Conservation (phyloP, 2,329 filamentous ascomycete species). For the Neurospora crassa region DNA sequence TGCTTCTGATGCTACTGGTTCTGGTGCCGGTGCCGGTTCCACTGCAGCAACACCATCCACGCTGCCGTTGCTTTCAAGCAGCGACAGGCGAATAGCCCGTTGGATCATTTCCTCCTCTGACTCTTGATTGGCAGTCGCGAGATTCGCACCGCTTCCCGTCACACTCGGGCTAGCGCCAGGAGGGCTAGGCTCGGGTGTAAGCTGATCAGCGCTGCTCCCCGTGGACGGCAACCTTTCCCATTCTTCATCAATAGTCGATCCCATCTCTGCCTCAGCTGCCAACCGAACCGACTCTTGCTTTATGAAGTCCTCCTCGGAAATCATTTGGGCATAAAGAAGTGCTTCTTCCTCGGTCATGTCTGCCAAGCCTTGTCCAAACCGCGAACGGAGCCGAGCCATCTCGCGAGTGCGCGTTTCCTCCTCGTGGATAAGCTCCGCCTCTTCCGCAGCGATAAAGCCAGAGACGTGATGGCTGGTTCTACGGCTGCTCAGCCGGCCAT, state of each 20-base stretch:
- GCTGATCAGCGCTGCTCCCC: slow-evolving; percentile 33
- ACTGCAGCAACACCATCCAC: slow-evolving; percentile 29
- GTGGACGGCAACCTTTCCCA: slow-evolving; percentile 33
- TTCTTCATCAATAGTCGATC: slow-evolving; percentile 36
- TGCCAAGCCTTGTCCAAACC: slow-evolving; percentile 75
- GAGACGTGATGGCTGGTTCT: slow-evolving; percentile 59
- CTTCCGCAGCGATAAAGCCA: slow-evolving; percentile 80
- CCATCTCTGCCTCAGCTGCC: slow-evolving; percentile 34
- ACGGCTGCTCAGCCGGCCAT: slow-evolving; percentile 40
- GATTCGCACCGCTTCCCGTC: slow-evolving; percentile 17
- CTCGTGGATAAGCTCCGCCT: slow-evolving; percentile 68
- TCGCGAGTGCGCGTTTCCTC: slow-evolving; percentile 58
- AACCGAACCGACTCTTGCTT: slow-evolving; percentile 47
- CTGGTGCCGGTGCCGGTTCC: neutral
- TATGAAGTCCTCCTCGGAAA: slow-evolving; percentile 51
- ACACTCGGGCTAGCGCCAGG: slow-evolving; percentile 30
- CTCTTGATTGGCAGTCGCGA: slow-evolving; percentile 24
- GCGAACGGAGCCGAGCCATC: slow-evolving; percentile 58
- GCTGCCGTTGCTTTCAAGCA: slow-evolving; percentile 37
- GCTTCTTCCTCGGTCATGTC: slow-evolving; percentile 59
- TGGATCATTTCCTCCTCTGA: slow-evolving; percentile 46
- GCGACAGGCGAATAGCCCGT: slow-evolving; percentile 51
- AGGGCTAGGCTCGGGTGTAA: slow-evolving; percentile 47
- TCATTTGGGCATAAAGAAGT: slow-evolving; percentile 54
- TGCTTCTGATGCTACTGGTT: slow-evolving; percentile 1